Percentiles rank a stretch among this genome's conserved stretches.
Evolutionary conservation across 108 stramenopile species (phyloP).

Genomic region (Conticribra weissflogii): DNA sequence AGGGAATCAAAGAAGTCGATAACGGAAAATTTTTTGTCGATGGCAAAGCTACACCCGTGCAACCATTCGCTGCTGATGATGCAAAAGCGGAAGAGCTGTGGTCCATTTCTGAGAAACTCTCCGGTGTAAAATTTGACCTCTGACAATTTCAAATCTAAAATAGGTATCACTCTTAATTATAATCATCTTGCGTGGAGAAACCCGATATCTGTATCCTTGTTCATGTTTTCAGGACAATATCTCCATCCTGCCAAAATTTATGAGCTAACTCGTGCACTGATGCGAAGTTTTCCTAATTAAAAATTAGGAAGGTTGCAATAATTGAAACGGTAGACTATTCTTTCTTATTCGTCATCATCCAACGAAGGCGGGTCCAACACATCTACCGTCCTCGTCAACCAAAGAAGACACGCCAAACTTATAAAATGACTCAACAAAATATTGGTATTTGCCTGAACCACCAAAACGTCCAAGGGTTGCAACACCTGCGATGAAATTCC

Average conservation of each 20-base stretch:
- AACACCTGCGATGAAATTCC: conserved; percentile 53
- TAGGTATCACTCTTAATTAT: no score
- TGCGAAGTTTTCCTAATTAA: no score
- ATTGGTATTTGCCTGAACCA: conserved; percentile 95
- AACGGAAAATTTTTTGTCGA: conserved; percentile 45
- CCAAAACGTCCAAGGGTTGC: conserved; percentile 87
- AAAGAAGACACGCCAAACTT: conserved; percentile 75
- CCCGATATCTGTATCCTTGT: no score
- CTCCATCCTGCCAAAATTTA: no score
- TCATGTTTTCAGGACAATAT: no score
- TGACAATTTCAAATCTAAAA: neutral
- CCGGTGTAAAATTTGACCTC: conserved; percentile 45
- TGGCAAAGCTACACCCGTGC: conserved; percentile 28
- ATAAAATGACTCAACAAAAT: conserved; percentile 88
- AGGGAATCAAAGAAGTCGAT: conserved; percentile 6
- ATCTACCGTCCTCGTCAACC: conserved; percentile 60
- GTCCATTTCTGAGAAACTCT: conserved; percentile 46
- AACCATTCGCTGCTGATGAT: conserved; percentile 47
- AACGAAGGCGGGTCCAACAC: conserved; percentile 71
- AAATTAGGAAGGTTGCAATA: no score
- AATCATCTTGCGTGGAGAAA: no score
- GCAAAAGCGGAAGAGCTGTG: conserved; percentile 42
- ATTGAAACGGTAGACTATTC: no score
- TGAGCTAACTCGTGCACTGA: no score
- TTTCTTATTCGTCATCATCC: conserved; percentile 54